Conservation (phyloP, 2,329 filamentous ascomycete genomes). For the Epichloe uncinata region DNA sequence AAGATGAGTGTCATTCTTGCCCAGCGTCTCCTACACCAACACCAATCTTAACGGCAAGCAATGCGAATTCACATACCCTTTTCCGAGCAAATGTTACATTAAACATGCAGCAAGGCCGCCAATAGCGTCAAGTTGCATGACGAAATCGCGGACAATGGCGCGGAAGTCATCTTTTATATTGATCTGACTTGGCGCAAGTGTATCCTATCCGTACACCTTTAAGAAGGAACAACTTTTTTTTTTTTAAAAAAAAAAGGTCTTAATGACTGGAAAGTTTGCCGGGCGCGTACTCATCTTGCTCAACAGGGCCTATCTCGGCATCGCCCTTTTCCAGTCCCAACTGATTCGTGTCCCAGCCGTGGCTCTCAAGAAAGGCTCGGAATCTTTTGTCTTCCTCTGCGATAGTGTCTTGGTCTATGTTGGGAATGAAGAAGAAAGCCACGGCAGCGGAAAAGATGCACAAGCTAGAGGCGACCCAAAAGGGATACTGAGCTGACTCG, state of each 20-base stretch:
- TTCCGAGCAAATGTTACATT: too few species aligned
- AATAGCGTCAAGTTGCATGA: too few species aligned
- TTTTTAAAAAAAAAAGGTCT: too few species aligned
- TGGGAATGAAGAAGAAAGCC: conserved; percentile 52
- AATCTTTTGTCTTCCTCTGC: conserved; percentile 64
- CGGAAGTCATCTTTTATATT: not conserved
- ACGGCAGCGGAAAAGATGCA: conserved; percentile 58
- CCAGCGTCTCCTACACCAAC: not conserved
- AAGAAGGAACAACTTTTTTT: too few species aligned
- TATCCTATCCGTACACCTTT: too few species aligned
- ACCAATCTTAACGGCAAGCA: too few species aligned
- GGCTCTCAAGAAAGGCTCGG: conserved; percentile 53
- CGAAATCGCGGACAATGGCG: not conserved
- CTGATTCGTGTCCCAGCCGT: conserved; percentile 62
- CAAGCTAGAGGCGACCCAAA: conserved; percentile 68
- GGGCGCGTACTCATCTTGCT: not conserved
- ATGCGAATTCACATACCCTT: too few species aligned
- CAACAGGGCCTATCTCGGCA: not conserved
- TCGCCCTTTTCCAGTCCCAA: conserved; percentile 22
- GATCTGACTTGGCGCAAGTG: too few species aligned
- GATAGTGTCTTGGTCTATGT: conserved; percentile 79
- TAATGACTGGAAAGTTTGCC: not conserved
- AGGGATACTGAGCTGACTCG: conserved; percentile 67
- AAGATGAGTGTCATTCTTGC: too few species aligned
- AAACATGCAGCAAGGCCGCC: too few species aligned